phyloP scores from a whole-genome alignment of 495 filamentous ascomycete genomes.

The Rhypophila decipiens region DNA sequence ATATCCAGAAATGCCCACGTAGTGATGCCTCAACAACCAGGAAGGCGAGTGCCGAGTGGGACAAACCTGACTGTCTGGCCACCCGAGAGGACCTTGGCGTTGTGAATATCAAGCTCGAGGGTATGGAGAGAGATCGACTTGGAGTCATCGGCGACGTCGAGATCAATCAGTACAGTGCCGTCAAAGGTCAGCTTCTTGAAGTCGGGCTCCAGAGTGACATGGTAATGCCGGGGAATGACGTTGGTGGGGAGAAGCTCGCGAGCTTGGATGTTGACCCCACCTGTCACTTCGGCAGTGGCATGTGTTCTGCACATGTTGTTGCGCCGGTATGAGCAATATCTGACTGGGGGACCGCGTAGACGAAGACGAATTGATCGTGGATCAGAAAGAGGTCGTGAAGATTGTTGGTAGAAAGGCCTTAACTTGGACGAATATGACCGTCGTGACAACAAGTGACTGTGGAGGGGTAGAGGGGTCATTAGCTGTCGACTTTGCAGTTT shows the following conservation, averaged over 20 bases:
- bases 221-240: conserved; percentile 61
- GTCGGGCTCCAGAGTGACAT: conserved; percentile 68
- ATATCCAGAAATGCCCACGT: too few species aligned
- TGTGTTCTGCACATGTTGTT: conserved; percentile 52
- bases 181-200: conserved; percentile 64
- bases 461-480: too few species aligned
- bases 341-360: conserved; percentile 24
- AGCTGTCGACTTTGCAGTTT: too few species aligned
- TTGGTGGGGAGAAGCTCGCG: conserved; percentile 59
- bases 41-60: background rate
- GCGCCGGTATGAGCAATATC: conserved; percentile 47
- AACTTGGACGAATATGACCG: too few species aligned
- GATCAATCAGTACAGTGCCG: conserved; percentile 61
- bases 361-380: conserved; percentile 14
- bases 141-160: conserved; percentile 81
- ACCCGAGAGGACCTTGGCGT: conserved; percentile 56
- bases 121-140: conserved; percentile 84
- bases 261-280: conserved; percentile 40
- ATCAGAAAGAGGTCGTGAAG: conserved; percentile 5
- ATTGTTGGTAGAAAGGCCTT: too few species aligned
- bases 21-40: background rate
- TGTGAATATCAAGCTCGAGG: conserved; percentile 77
- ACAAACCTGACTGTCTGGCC: conserved; percentile 39
- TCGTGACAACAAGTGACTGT: background rate
- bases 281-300: conserved; percentile 34